Evolutionary conservation across 805 yeast species (phyloP).

Genomic region (Candida insectorum): DNA sequence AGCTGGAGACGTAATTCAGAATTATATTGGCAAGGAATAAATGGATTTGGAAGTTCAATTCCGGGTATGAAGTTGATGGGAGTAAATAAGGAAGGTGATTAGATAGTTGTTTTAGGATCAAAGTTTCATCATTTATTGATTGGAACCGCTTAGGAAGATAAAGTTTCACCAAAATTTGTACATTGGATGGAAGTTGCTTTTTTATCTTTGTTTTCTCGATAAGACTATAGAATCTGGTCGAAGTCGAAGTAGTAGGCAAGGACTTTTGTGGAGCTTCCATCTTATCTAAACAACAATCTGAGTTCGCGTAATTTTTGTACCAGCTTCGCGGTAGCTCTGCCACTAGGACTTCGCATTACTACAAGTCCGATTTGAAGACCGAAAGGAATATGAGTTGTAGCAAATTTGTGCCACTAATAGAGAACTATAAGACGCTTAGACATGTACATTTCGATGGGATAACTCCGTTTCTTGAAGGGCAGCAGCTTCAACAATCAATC

Average conservation of each 20-base stretch:
- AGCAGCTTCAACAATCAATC: conserved; percentile 52
- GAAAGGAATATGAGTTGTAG: no score
- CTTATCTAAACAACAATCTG: not conserved
- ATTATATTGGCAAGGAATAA: conserved; percentile 31
- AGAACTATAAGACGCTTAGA: conserved; percentile 31
- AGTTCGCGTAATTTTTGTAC: not conserved
- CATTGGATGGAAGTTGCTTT: conserved; percentile 6
- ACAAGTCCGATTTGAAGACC: no score
- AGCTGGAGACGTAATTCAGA: conserved; percentile 19
- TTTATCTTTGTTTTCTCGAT: conserved; percentile 9
- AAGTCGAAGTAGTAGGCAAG: conserved; percentile 15
- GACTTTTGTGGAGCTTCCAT: conserved; percentile 6
- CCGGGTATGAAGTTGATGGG: conserved; percentile 14
- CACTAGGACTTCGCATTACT: no score
- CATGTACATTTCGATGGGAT: conserved; percentile 43
- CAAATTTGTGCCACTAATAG: conserved; percentile 28
- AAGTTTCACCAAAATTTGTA: conserved; percentile 29
- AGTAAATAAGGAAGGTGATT: conserved; percentile 27
- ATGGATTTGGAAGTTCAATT: conserved; percentile 33
- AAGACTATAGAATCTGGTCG: conserved; percentile 10
- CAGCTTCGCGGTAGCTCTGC: no score
- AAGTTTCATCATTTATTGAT: conserved; percentile 19
- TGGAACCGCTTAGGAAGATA: conserved; percentile 29
- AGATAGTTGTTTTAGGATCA: conserved; percentile 20
- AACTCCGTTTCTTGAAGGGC: conserved; percentile 45